These are phyloP conservation scores for Dactylorhiza incarnata DNA, from an alignment of 106 monocot genomes.

Conservation along the genomic window DNA sequence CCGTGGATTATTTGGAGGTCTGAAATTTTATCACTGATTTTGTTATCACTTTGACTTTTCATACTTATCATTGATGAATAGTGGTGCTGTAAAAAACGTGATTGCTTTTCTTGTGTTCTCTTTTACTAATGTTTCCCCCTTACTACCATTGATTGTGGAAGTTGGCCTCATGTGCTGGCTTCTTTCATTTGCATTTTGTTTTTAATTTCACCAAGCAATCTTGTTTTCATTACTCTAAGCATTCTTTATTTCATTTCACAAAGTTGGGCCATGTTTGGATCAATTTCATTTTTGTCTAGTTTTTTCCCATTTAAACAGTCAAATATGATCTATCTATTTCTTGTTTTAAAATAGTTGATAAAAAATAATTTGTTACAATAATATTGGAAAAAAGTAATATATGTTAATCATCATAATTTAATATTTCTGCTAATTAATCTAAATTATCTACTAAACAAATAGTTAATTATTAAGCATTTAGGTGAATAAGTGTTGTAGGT, in stretches of 20 bases:
- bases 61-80: not conserved
- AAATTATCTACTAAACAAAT: too few species aligned
- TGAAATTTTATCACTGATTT: not conserved
- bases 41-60: not conserved
- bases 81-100: not conserved
- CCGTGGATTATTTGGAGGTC: conserved; percentile 89
- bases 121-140: not conserved
- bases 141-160: not conserved
- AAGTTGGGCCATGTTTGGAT: not conserved
- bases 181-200: not conserved
- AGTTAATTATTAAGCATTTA: too few species aligned
- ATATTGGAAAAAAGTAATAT: too few species aligned
- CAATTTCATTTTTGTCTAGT: too few species aligned
- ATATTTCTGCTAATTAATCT: too few species aligned
- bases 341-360: too few species aligned
- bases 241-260: not conserved
- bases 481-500: too few species aligned
- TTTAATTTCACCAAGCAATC: not conserved
- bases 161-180: not conserved
- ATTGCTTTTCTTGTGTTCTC: not conserved
- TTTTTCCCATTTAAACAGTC: too few species aligned
- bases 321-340: too few species aligned
- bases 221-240: not conserved
- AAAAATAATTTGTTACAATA: too few species aligned
- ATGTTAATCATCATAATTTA: too few species aligned